Evolutionary conservation across 2,329 filamentous ascomycete species (phyloP).

Genomic region (Ophiostoma sp.): DNA sequence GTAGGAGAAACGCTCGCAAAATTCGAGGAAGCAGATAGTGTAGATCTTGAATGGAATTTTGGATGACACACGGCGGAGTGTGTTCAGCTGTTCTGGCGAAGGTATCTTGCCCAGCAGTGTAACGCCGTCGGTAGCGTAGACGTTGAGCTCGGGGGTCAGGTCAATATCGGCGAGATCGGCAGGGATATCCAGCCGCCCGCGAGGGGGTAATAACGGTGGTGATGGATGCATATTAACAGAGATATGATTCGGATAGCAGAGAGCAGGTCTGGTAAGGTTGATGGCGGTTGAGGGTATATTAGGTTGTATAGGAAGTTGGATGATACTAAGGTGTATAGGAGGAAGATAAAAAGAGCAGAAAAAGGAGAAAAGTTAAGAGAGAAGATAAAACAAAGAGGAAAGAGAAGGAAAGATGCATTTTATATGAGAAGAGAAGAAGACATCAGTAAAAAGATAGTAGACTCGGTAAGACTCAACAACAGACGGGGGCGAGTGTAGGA

Average conservation of each 20-base stretch:
- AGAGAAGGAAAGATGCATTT: background rate
- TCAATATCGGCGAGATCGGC: background rate
- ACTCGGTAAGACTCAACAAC: no score
- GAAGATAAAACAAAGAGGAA: background rate
- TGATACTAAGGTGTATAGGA: no score
- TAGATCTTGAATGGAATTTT: conserved; percentile 56
- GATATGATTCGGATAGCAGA: no score
- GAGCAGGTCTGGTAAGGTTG: background rate
- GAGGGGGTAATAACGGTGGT: background rate
- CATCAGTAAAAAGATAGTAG: background rate
- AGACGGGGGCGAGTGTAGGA: background rate
- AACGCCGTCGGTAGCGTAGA: background rate
- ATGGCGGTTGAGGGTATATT: background rate
- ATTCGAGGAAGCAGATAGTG: conserved; percentile 61
- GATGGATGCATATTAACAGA: background rate
- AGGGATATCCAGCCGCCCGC: background rate
- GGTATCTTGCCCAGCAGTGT: background rate
- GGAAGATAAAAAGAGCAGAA: no score
- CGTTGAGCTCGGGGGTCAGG: background rate
- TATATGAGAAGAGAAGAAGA: background rate
- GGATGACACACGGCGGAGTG: conserved; percentile 32
- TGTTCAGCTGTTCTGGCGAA: conserved; percentile 35
- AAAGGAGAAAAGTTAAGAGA: background rate
- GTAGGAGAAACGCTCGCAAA: conserved; percentile 69
- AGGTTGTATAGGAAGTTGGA: background rate